Evolutionary conservation across 208 protist genomes (phyloP).

Genomic region (Acanthamoeba lugdunensis): DNA sequence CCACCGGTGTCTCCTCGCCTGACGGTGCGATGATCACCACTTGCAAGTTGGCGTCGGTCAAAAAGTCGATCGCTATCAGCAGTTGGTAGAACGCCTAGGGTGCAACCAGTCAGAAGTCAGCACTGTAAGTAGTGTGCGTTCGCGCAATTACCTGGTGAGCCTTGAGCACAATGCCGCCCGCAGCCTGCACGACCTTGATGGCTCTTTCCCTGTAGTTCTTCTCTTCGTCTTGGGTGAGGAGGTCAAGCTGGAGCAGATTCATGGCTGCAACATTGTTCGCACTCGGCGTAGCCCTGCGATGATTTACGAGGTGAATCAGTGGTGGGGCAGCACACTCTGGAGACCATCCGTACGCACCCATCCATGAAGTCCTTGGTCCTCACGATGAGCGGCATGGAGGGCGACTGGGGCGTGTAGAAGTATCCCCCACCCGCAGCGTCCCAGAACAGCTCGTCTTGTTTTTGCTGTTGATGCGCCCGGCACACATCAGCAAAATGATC

Average conservation of each 20-base stretch:
- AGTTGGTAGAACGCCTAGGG: slow-evolving; percentile 54
- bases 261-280: slow-evolving; percentile 25
- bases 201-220: slow-evolving; percentile 28
- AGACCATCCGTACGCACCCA: background rate
- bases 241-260: slow-evolving; percentile 39
- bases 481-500: background rate
- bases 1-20: background rate
- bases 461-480: background rate
- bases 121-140: background rate
- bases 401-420: slow-evolving; percentile 28
- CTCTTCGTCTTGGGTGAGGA: slow-evolving; percentile 47
- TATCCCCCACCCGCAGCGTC: slow-evolving; percentile 35
- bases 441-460: slow-evolving; percentile 66
- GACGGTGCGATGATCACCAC: slow-evolving; percentile 25
- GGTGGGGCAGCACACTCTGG: background rate
- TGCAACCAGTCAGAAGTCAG: background rate
- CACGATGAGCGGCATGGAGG: slow-evolving; percentile 45
- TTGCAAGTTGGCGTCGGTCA: slow-evolving; percentile 44
- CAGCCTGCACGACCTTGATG: slow-evolving; percentile 12
- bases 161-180: slow-evolving; percentile 23
- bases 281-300: slow-evolving; percentile 36
- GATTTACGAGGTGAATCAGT: background rate
- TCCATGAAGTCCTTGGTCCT: slow-evolving; percentile 71
- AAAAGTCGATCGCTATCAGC: slow-evolving; percentile 47
- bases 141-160: slow-evolving; percentile 17